A percentile compares a stretch with the other conserved stretches of the same genome.
These are phyloP conservation scores for Calonectria montana DNA, from an alignment of 2,329 filamentous ascomycete genomes.

Conservation along the genomic window DNA sequence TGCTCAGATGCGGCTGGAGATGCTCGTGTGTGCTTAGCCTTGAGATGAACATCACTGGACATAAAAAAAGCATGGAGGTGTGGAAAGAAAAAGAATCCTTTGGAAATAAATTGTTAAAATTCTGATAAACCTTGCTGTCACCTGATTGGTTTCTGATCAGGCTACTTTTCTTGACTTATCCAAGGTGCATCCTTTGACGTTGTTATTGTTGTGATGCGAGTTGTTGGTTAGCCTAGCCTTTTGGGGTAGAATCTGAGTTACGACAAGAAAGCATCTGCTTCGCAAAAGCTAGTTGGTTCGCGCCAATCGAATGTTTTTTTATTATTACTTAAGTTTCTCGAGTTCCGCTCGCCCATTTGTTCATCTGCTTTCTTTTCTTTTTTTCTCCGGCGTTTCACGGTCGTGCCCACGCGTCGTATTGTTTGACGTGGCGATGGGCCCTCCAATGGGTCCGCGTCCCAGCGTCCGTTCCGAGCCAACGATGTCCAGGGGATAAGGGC, in stretches of 20 bases:
- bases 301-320: background rate
- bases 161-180: too few species aligned
- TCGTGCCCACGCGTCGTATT: background rate
- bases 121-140: too few species aligned
- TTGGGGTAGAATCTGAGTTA: background rate
- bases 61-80: background rate
- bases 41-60: background rate
- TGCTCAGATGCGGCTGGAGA: background rate
- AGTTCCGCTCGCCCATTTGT: background rate
- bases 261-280: background rate
- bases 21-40: background rate
- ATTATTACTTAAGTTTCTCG: background rate
- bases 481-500: background rate
- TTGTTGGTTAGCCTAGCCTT: background rate
- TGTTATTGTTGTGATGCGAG: background rate
- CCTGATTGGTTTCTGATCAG: too few species aligned
- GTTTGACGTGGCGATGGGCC: slow-evolving; percentile 12
- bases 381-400: slow-evolving; percentile 5
- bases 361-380: background rate
- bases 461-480: slow-evolving; percentile 1
- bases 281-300: background rate
- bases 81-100: background rate
- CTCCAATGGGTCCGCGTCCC: background rate
- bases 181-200: background rate
- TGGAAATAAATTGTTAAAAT: too few species aligned